A percentile compares a stretch with the other conserved stretches of the same genome.
Evolutionary conservation across 768 basidiomycete genomes (phyloP).

Genomic region (Termitomyces sp.): DNA sequence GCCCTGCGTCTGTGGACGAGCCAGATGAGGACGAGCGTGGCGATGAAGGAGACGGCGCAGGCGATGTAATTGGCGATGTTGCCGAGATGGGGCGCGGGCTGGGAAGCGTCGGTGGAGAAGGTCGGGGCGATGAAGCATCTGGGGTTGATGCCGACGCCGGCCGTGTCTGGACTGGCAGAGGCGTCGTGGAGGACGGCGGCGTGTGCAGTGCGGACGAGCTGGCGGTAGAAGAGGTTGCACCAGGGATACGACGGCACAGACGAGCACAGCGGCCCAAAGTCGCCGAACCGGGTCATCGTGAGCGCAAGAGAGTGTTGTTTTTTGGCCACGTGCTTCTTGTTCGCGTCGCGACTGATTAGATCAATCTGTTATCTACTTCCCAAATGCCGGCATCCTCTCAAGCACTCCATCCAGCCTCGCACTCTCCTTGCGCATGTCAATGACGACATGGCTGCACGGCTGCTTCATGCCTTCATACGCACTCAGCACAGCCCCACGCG

Average conservation of each 20-base stretch:
- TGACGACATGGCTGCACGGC: background rate
- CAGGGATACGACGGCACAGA: conserved; percentile 77
- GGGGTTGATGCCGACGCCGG: conserved; percentile 81
- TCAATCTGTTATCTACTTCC: background rate
- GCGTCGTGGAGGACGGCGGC: conserved; percentile 28
- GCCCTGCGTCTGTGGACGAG: conserved; percentile 66
- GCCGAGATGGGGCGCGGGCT: conserved; percentile 35
- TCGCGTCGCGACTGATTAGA: background rate
- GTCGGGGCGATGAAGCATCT: conserved; percentile 70
- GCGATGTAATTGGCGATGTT: conserved; percentile 85
- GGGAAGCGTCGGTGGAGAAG: conserved; percentile 40
- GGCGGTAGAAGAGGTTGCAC: conserved; percentile 93
- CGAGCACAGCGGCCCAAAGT: conserved; percentile 63
- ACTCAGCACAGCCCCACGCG: background rate
- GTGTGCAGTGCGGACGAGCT: conserved; percentile 39
- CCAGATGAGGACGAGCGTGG: conserved; percentile 52
- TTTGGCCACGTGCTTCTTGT: background rate
- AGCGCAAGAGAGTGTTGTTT: background rate
- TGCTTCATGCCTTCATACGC: background rate
- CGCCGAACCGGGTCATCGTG: conserved; percentile 56
- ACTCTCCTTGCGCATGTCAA: background rate
- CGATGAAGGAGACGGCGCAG: conserved; percentile 66
- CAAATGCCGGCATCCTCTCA: background rate
- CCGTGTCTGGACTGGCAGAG: conserved; percentile 40
- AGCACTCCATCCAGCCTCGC: background rate